phyloP scores from a whole-genome alignment of 257 asterid species.

The Perilla frutescens region DNA sequence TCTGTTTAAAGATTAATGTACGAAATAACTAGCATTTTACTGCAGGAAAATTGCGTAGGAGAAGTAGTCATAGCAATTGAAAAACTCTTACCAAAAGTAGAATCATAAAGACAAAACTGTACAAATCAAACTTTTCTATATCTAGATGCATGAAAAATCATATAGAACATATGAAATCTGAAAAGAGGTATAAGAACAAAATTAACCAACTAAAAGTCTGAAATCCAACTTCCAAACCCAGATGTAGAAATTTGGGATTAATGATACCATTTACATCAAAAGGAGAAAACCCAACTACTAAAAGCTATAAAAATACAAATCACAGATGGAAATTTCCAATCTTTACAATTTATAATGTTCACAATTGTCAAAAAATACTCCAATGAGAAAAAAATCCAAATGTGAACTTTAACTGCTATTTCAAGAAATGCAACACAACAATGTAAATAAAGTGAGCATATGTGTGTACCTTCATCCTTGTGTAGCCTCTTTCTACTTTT shows the following conservation, averaged over 20 bases:
- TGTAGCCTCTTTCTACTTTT: constrained; percentile 23
- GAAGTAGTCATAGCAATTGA: too few species aligned
- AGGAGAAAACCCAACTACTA: constrained; percentile 30
- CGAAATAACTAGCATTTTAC: too few species aligned
- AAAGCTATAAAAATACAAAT: constrained; percentile 32
- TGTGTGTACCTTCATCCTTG: constrained; percentile 44
- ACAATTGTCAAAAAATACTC: neutral
- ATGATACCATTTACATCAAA: neutral
- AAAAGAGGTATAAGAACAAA: too few species aligned
- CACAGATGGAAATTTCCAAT: constrained; percentile 23
- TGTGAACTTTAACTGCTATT: constrained; percentile 2
- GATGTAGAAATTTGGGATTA: constrained; percentile 25
- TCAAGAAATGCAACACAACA: constrained; percentile 21
- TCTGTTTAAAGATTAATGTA: too few species aligned
- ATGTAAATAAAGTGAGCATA: neutral
- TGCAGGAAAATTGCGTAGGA: too few species aligned
- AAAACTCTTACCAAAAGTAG: too few species aligned
- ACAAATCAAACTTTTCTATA: too few species aligned
- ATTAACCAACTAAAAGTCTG: too few species aligned
- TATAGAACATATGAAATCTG: too few species aligned
- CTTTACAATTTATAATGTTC: neutral
- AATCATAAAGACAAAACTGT: too few species aligned
- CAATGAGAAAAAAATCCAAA: constrained; percentile 32
- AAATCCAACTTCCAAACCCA: too few species aligned
- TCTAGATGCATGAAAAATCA: too few species aligned